Percentiles rank a stretch among this genome's conserved stretches.
phyloP scores from a whole-genome alignment of 441 rosid genomes.

The Omphalea diandra region DNA sequence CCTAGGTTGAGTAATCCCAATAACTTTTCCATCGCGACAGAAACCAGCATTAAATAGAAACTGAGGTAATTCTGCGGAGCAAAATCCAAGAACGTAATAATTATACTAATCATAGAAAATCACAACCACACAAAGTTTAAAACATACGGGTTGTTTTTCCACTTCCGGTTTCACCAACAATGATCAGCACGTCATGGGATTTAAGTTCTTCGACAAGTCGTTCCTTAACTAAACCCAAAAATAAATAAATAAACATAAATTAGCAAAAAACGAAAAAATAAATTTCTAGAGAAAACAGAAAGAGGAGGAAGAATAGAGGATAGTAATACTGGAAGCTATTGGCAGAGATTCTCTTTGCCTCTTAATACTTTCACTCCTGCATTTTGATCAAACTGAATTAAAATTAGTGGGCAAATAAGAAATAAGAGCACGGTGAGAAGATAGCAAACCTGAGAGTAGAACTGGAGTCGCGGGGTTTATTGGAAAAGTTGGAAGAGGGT shows the following conservation, averaged over 20 bases:
- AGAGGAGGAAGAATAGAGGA: not conserved
- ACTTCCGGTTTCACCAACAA: constrained; percentile 97
- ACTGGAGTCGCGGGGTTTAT: constrained; percentile 16
- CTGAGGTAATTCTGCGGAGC: constrained; percentile 78
- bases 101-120: not conserved
- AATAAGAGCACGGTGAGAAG: not conserved
- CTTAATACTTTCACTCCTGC: constrained; percentile 48
- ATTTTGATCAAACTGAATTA: constrained; percentile 17
- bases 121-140: not conserved
- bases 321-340: constrained; percentile 90
- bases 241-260: constrained; percentile 1
- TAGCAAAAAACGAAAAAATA: not conserved
- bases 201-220: constrained; percentile 68
- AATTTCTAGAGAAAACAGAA: not conserved
- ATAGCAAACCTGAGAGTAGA: constrained; percentile 34
- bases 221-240: constrained; percentile 53
- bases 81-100: constrained; percentile 3
- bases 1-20: constrained; percentile 87
- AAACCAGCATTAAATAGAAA: constrained; percentile 69
- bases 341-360: constrained; percentile 79
- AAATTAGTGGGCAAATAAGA: not conserved
- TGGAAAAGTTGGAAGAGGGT: constrained; percentile 22
- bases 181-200: constrained; percentile 52
- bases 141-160: constrained; percentile 95
- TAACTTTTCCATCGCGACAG: constrained; percentile 63